Evolutionary conservation across 345 rosid species (phyloP).

Genomic region (Lenwebbia sp.): DNA sequence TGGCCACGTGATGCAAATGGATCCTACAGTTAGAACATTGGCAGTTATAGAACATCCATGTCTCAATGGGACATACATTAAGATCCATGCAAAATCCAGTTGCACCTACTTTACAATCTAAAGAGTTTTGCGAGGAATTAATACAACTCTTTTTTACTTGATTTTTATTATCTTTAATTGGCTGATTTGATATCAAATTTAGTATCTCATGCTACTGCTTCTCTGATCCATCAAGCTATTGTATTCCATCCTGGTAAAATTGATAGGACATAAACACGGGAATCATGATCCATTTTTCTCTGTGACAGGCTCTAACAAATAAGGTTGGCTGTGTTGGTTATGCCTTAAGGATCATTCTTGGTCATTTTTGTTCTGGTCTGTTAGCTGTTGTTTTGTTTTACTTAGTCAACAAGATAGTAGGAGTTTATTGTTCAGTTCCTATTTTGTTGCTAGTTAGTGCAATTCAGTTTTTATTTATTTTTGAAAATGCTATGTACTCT

Average conservation of each 20-base stretch:
- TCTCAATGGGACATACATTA: background rate
- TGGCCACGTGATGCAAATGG: background rate
- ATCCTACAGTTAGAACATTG: background rate
- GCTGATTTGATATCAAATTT: too few relatives aligned
- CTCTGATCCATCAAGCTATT: background rate
- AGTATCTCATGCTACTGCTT: background rate
- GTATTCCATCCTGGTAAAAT: background rate
- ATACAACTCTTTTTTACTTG: background rate
- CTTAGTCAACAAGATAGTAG: too few relatives aligned
- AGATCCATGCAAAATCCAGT: background rate
- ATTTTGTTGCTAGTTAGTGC: too few relatives aligned
- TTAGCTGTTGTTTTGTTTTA: too few relatives aligned
- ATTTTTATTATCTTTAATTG: background rate
- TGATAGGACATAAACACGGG: background rate
- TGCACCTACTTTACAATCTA: background rate
- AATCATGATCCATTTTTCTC: background rate
- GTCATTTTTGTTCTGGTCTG: too few relatives aligned
- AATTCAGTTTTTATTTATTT: too few relatives aligned
- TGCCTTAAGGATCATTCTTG: too few relatives aligned
- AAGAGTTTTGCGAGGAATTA: background rate
- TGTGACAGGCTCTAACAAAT: conserved; percentile 9
- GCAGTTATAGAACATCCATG: background rate
- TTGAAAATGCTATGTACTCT: too few relatives aligned
- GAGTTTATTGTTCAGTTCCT: too few relatives aligned
- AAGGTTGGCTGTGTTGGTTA: background rate